A percentile compares a stretch with the other conserved stretches of the same genome.
phyloP scores from a whole-genome alignment of 1,284 basidiomycete species.

The Schizopora paradoxa region DNA sequence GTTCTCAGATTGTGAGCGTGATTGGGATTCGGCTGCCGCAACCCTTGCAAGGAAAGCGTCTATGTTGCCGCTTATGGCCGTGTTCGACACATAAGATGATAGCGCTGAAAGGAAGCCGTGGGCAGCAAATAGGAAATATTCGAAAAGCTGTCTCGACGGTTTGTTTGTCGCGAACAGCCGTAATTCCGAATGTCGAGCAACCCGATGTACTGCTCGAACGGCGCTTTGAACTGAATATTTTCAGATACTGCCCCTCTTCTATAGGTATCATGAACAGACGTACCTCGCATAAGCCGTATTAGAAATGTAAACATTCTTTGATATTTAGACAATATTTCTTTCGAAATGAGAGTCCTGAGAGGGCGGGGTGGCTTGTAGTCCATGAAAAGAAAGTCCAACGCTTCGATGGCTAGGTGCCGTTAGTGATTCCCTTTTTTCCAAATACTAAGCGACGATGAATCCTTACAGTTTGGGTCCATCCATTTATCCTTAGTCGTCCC shows the following conservation, averaged over 20 bases:
- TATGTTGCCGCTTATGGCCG: constrained; percentile 71
- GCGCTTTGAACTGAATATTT: constrained; percentile 62
- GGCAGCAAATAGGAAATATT: constrained; percentile 68
- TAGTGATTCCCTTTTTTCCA: not conserved
- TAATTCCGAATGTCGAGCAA: constrained; percentile 38
- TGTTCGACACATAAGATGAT: constrained; percentile 68
- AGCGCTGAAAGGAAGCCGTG: constrained; percentile 64
- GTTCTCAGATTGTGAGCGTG: constrained; percentile 29
- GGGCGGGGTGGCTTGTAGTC: constrained; percentile 77
- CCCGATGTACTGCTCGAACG: constrained; percentile 58
- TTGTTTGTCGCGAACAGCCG: constrained; percentile 59
- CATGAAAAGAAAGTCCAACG: constrained; percentile 83
- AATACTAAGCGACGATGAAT: constrained; percentile 8
- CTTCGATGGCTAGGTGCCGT: too few species aligned
- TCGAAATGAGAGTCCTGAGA: constrained; percentile 64
- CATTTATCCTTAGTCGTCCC: constrained; percentile 69
- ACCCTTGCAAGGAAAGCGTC: constrained; percentile 54
- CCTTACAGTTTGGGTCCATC: constrained; percentile 72
- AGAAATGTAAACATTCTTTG: constrained; percentile 77
- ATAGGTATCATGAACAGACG: constrained; percentile 16
- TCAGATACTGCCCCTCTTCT: constrained; percentile 7
- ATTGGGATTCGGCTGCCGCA: constrained; percentile 18
- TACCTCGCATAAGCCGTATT: constrained; percentile 72
- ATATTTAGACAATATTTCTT: constrained; percentile 73
- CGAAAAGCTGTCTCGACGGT: constrained; percentile 45